Conservation (phyloP, 2,329 filamentous ascomycete species). For the Epicoccum nigrum region DNA sequence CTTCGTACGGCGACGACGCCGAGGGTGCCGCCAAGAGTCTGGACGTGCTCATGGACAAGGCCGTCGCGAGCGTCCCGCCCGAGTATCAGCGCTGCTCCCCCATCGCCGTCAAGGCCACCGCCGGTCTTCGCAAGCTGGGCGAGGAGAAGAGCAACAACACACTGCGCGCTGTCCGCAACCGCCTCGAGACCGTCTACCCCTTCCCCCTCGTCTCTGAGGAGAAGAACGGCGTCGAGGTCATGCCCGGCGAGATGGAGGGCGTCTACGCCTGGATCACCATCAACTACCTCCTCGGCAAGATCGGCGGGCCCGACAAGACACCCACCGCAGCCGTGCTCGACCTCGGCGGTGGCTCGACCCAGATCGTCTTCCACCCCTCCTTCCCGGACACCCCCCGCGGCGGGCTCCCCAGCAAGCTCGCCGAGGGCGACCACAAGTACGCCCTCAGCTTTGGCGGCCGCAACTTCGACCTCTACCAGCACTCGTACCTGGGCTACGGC, state of each 20-base stretch:
- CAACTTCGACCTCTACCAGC: constrained; percentile 92
- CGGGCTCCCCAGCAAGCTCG: constrained; percentile 83
- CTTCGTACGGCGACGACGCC: constrained; percentile 84
- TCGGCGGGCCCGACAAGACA: constrained; percentile 87
- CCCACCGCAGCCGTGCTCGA: constrained; percentile 95
- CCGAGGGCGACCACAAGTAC: constrained; percentile 95
- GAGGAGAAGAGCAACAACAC: constrained; percentile 81
- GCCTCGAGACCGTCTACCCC: constrained; percentile 87
- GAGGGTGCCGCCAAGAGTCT: constrained; percentile 88
- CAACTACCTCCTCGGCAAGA: constrained; percentile 98
- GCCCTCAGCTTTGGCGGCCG: constrained; percentile 87
- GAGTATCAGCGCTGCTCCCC: constrained; percentile 91
- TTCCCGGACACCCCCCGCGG: constrained; percentile 76
- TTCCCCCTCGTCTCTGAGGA: constrained; percentile 91
- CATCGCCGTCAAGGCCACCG: constrained; percentile 96
- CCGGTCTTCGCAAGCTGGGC: constrained; percentile 87
- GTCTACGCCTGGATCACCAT: constrained; percentile 99
- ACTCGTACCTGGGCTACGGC: constrained; percentile 96
- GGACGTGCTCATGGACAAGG: constrained; percentile 84
- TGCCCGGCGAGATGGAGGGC: constrained; percentile 96
- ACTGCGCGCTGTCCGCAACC: constrained; percentile 78
- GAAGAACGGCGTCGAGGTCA: constrained; percentile 89
- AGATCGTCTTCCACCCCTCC: constrained; percentile 97
- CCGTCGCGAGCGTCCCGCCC: constrained; percentile 82
- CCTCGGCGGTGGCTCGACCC: constrained; percentile 93